Evolutionary conservation across 2,329 filamentous ascomycete genomes (phyloP).

Genomic region (Fusarium goolgardi): DNA sequence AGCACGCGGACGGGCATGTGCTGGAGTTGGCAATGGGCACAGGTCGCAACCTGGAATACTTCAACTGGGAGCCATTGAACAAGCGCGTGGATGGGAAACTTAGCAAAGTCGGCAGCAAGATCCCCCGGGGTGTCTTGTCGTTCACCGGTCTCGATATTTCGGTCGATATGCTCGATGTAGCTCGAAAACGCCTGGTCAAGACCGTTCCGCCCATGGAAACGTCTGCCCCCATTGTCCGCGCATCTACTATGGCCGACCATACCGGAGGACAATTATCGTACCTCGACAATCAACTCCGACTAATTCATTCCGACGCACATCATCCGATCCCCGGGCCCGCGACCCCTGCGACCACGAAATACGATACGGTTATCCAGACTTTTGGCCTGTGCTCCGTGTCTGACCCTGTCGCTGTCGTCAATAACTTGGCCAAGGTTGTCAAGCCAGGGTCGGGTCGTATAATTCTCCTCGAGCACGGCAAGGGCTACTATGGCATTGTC

Average conservation of each 20-base stretch:
- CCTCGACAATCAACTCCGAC: conserved; percentile 57
- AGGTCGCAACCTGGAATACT: conserved; percentile 69
- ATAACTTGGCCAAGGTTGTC: conserved; percentile 63
- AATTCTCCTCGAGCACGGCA: conserved; percentile 71
- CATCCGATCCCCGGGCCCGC: conserved; percentile 53
- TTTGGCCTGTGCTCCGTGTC: conserved; percentile 73
- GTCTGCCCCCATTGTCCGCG: conserved; percentile 49
- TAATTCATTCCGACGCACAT: conserved; percentile 63
- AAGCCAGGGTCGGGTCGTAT: conserved; percentile 68
- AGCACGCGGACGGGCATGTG: conserved; percentile 65
- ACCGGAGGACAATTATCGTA: conserved; percentile 55
- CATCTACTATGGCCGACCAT: conserved; percentile 51
- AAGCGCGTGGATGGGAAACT: conserved; percentile 28
- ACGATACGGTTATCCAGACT: conserved; percentile 73
- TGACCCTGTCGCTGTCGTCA: conserved; percentile 65
- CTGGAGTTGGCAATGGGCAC: conserved; percentile 73
- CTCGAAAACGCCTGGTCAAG: conserved; percentile 63
- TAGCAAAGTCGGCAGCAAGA: conserved; percentile 7
- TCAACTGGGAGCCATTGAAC: conserved; percentile 63
- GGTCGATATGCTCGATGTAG: conserved; percentile 68
- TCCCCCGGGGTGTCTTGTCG: conserved; percentile 56
- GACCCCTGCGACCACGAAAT: conserved; percentile 57
- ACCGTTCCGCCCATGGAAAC: conserved; percentile 55
- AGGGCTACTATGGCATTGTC: conserved; percentile 64
- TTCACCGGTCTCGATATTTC: conserved; percentile 73